phyloP scores from a whole-genome alignment of 352 stramenopile species.

The Pythium apleroticum region DNA sequence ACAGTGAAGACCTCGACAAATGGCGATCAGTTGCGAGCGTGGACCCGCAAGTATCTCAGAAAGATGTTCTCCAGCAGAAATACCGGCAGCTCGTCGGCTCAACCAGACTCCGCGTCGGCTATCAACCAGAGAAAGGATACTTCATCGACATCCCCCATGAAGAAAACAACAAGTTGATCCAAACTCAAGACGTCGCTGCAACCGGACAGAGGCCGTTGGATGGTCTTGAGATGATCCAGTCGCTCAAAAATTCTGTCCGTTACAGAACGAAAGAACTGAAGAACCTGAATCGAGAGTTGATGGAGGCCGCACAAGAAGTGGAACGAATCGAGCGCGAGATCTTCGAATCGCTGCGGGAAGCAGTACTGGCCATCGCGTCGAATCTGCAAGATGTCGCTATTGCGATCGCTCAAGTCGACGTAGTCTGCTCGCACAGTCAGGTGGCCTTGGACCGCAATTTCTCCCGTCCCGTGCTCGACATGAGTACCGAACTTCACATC shows the following conservation, averaged over 20 bases:
- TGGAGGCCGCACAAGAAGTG: constrained; percentile 58
- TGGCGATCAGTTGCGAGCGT: constrained; percentile 53
- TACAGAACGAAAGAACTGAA: constrained; percentile 69
- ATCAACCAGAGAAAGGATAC: constrained; percentile 61
- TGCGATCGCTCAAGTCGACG: constrained; percentile 56
- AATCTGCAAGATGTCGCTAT: constrained; percentile 51
- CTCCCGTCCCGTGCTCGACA: constrained; percentile 53
- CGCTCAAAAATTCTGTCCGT: constrained; percentile 62
- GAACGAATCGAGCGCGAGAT: constrained; percentile 54
- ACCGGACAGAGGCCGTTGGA: constrained; percentile 21
- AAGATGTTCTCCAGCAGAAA: constrained; percentile 52
- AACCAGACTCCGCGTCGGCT: constrained; percentile 54
- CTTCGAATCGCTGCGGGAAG: constrained; percentile 40
- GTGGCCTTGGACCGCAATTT: constrained; percentile 65
- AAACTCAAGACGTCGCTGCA: not conserved
- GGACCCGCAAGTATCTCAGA: constrained; percentile 40
- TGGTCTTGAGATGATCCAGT: constrained; percentile 55
- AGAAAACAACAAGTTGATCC: constrained; percentile 47
- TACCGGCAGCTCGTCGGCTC: constrained; percentile 59
- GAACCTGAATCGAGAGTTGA: constrained; percentile 55
- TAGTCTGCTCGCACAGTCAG: constrained; percentile 66
- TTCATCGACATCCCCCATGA: constrained; percentile 70
- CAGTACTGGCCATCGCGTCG: constrained; percentile 33
- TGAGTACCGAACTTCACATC: constrained; percentile 59
- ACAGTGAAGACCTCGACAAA: constrained; percentile 56